Base-by-base conservation (phyloP, 495 filamentous ascomycete genomes). In the Penicillium pancosmium region DNA sequence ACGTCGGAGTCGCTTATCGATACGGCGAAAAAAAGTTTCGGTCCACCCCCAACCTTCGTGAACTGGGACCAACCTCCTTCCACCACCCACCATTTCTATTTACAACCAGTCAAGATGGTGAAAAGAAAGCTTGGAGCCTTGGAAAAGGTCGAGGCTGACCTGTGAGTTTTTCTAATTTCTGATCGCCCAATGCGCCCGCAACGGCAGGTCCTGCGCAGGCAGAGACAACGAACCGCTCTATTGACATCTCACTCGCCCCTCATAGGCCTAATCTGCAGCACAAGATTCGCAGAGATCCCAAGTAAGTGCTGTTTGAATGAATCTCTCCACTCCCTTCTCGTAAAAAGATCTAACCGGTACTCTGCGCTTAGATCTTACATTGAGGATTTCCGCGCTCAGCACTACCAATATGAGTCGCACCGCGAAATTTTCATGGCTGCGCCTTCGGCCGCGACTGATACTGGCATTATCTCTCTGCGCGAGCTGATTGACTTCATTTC, bases 71-170 rank as follows among this genome's bases (percentile, higher is more conserved):
- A 65, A 63, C 62, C 64, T 63, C 56, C 44, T 61, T 56, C 60
- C 52, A 57, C 61, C 58, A 38, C 49, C 61, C 40, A 40, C 34
- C 19, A 44, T 52, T 61, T 51, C 36, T n/a, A 48, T 43, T 38
- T 46, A 41, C 9, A 56, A 16, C 25, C 54, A 52, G 16, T 55
- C 35, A 61, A 68, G 52, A 93, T 91, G 88, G 85, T 83, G 38
- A 96, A 96, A 71, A 83, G 91, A 73, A 93, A 93, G 77, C 78
- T 96, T 40, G 90, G 89, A 34, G 93, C 93, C 41, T 83, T 96
- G 67, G 92, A 97, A 77, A 97, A 97, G 82, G 86, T 95, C 64
- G 93, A 97, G 66, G 92, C 91, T 31, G 92, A 97, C 71, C 70
- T 96, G 82, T 89, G 59, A 65, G 84, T 75, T 41, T 36, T 35